Base-by-base conservation (phyloP, 768 basidiomycete genomes). In the Kockovaella imperatae region DNA sequence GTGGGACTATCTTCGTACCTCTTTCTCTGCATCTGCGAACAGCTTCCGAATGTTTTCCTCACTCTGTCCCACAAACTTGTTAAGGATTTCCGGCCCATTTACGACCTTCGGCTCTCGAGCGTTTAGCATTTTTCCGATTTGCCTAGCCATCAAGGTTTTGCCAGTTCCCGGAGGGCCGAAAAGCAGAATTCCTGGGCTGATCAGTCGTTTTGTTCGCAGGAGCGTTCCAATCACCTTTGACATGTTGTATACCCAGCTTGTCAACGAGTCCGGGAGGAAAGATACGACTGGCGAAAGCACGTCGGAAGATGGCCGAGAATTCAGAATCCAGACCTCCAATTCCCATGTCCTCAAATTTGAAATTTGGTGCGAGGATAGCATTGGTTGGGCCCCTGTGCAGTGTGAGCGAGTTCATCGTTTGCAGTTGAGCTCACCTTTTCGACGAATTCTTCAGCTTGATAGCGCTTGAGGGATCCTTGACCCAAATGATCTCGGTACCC, bases 341-440 rank as follows among this genome's bases (percentile, higher is more conserved):
- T 15, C 95, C 95, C 93, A 99, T 97, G 70, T 99, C 95, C 64
- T 93, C 87, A 54, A 99, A 99, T 72, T 95, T 97, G 80, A 99
- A 99, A 73, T 96, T 96, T 1, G 95, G 89, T 0, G 89, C 83
- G 8, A 99, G 78, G 58, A 99, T 93, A 0, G 95, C 89, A 67
- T 96, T 97, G 5, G 90, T 81, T 4, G 89, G 83, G 0, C 87
- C 81, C 60, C 88, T n/a, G n/a, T 91, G 50, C 17, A 15, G 40
- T 3, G 40, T 20, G 5, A 51, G 29, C 21, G 24, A 24, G n/a
- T 11, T 17, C 31, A 11, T 14, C 6, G 15, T n/a, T 13, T 29
- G 35, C 15, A 6, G 10, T 4, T 10, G 8, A n/a, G 56, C 80
- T 54, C 42, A 89, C 88, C 86, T 87, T 71, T 85, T 95, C 2